Conservation (phyloP, 495 filamentous ascomycete species). For the Aspergillus affinis region DNA sequence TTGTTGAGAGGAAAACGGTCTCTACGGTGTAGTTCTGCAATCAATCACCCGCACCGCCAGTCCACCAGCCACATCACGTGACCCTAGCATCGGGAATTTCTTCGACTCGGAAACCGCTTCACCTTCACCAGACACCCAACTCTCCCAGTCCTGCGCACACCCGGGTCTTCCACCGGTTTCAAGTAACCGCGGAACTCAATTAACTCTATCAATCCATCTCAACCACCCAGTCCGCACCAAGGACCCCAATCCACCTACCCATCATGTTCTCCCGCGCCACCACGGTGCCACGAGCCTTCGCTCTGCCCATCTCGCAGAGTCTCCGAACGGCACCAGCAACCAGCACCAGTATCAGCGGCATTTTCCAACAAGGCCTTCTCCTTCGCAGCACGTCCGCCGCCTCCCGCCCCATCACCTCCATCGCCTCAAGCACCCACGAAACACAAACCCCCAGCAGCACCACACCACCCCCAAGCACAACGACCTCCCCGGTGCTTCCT, state of each 20-base stretch:
- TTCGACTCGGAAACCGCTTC: conserved; percentile 19
- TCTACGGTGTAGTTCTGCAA: too few species aligned
- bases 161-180: not conserved
- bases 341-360: too few species aligned
- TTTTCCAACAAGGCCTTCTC: conserved; percentile 5
- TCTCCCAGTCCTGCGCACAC: not conserved
- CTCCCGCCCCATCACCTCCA: conserved; percentile 27
- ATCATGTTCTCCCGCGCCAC: conserved; percentile 44
- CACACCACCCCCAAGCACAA: conserved; percentile 21
- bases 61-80: conserved; percentile 25
- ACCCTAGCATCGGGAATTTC: conserved; percentile 30
- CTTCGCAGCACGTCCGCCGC: conserved; percentile 20
- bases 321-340: not conserved
- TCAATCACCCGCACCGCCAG: not conserved
- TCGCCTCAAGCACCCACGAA: conserved; percentile 8
- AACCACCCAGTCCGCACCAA: not conserved
- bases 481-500: conserved; percentile 23
- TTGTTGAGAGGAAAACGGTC: too few species aligned
- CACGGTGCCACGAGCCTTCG: conserved; percentile 36
- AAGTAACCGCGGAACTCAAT: not conserved
- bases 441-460: conserved; percentile 8
- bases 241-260: not conserved
- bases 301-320: conserved; percentile 26
- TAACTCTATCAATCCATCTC: not conserved
- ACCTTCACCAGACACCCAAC: conserved; percentile 3